Percentiles rank a stretch among this genome's conserved stretches.
Evolutionary conservation across 805 yeast genomes (phyloP).

Genomic region (Candida koratica): DNA sequence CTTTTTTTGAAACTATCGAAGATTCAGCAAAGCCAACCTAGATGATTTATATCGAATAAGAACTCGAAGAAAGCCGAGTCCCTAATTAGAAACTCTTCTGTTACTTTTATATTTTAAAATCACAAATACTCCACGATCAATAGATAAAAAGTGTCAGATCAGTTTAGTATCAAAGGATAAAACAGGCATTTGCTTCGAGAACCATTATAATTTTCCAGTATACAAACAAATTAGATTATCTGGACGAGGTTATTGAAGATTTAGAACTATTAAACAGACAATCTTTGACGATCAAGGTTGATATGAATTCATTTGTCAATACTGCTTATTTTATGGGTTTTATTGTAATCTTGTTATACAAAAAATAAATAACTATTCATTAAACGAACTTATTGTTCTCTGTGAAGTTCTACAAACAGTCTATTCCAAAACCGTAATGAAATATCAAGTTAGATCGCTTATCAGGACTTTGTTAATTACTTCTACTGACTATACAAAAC

Average conservation of each 20-base stretch:
- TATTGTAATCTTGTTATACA: not conserved
- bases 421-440: too few relatives aligned
- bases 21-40: conserved; percentile 1
- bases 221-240: conserved; percentile 7
- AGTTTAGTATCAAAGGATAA: not conserved
- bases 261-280: conserved; percentile 4
- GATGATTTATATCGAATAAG: conserved; percentile 5
- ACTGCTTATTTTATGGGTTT: conserved; percentile 2
- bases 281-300: not conserved
- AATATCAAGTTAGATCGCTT: too few relatives aligned
- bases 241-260: conserved; percentile 4
- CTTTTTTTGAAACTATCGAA: conserved; percentile 1
- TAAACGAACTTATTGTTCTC: too few relatives aligned
- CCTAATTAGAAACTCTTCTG: not conserved
- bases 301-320: not conserved
- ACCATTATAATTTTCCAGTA: too few relatives aligned
- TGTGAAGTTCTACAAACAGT: too few relatives aligned
- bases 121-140: not conserved
- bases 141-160: not conserved
- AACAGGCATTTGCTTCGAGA: conserved; percentile 3
- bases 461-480: too few relatives aligned
- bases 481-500: too few relatives aligned
- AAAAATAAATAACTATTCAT: too few relatives aligned
- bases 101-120: not conserved
- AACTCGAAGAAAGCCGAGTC: not conserved